These are phyloP conservation scores for Globisporangium okanoganense DNA, from an alignment of 352 stramenopile genomes.

Conservation along the genomic window DNA sequence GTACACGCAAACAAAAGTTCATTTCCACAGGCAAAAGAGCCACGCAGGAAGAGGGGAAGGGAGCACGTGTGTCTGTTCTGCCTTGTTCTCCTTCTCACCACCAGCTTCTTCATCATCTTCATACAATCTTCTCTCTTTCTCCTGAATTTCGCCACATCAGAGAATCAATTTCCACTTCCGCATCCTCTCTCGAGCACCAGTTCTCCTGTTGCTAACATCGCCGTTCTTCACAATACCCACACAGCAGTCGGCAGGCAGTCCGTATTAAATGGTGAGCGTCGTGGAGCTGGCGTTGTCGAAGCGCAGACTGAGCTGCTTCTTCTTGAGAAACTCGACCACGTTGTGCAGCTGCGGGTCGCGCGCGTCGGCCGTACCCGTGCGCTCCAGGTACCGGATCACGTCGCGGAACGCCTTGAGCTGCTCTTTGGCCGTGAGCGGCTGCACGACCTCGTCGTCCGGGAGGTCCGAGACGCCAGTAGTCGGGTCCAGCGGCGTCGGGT, in stretches of 20 bases:
- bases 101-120: neutral
- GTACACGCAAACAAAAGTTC: constrained; percentile 5
- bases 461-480: constrained; percentile 17
- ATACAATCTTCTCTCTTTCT: neutral
- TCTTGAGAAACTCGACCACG: constrained; percentile 86
- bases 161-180: neutral
- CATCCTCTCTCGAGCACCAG: neutral
- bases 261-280: constrained; percentile 72
- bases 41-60: neutral
- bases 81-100: neutral
- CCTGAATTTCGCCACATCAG: neutral
- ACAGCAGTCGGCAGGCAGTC: no score
- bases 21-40: constrained; percentile 4
- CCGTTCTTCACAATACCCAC: neutral
- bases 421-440: constrained; percentile 62
- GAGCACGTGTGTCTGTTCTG: neutral
- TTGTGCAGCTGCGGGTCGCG: constrained; percentile 68
- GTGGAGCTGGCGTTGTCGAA: constrained; percentile 85
- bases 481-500: constrained; percentile 35
- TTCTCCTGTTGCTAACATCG: neutral
- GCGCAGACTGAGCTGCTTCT: constrained; percentile 84
- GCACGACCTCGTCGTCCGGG: constrained; percentile 36
- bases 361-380: constrained; percentile 56
- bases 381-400: constrained; percentile 83
- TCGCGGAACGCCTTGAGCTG: constrained; percentile 84